Base-by-base conservation (phyloP, 768 basidiomycete species). In the Boletellus ananiceps region DNA sequence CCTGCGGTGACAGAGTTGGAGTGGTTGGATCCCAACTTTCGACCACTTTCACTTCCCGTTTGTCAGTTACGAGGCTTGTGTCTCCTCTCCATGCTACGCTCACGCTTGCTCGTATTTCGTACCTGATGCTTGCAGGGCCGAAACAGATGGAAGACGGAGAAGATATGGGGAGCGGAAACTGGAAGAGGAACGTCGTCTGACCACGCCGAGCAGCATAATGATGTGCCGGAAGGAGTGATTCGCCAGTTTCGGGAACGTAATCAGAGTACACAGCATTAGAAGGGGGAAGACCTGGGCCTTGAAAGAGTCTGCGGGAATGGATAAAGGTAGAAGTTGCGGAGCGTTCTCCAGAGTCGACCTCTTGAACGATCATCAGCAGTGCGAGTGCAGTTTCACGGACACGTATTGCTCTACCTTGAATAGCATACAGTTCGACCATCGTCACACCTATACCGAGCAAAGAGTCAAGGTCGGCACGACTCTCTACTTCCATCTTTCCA, bases 401-500 rank as follows among this genome's bases (percentile, higher is more conserved):
- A 25, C 23, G 8, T 8, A 19, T 3, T 4, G 9, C 16, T 18
- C 15, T 46, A 83, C 86, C 86, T 79, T 89, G 83, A 47, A 81
- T 73, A 1, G 81, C 89, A 47, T 83, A 77, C 18, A 92, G 70
- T 64, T 91, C 89, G 33, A 90, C 79, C 79, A 85, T 83, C 57
- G 91, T 86, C 13, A 81, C 65, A 16, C 82, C 79, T 47, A 92
- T 79, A 12, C 87, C 89, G 23, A 92, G 76, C 5, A 83, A 78
- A 59, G 73, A 74, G 19, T 63, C 71, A 34, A 66, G 67, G 69
- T 89, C 89, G 2, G 86, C 80, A 56, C 80, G 78, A 66, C 83
- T 86, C 66, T 91, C 88, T 61, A 91, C 74, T 63, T 88, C 81
- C 76, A 91, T 76, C 70, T 84, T 88, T 11, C 89, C 89, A 6